A percentile compares a stretch with the other conserved stretches of the same genome.
Evolutionary conservation across 202 grass and related monocot genomes (phyloP).

Genomic region (Tripidium arundinaceum): DNA sequence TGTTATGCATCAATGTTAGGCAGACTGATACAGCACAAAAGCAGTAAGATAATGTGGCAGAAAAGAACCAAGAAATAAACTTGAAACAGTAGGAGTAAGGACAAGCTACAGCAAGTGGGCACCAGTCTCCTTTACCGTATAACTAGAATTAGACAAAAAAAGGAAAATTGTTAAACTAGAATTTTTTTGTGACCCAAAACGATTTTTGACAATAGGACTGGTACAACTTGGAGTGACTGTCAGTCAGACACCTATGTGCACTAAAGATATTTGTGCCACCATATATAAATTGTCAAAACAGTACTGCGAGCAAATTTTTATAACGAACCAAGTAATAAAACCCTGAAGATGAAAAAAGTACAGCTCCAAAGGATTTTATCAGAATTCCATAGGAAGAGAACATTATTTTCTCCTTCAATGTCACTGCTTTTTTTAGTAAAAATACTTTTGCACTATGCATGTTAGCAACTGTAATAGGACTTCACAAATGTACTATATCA

Average conservation of each 20-base stretch:
- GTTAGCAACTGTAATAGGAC: no score
- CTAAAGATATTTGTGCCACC: conserved; percentile 10
- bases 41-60: conserved; percentile 12
- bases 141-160: background rate
- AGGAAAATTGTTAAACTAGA: background rate
- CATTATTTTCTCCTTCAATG: background rate
- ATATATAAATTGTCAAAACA: background rate
- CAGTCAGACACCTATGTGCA: background rate
- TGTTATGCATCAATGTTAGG: conserved; percentile 22
- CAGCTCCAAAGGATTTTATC: no score
- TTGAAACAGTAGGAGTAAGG: background rate
- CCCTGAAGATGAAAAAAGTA: conserved; percentile 3
- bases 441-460: background rate
- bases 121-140: background rate
- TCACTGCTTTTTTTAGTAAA: background rate
- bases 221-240: conserved; percentile 6
- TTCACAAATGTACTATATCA: no score
- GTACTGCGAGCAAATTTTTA: background rate
- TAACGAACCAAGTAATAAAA: background rate
- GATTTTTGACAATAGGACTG: background rate
- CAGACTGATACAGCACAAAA: background rate
- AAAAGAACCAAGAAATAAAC: background rate
- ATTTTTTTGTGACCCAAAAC: background rate
- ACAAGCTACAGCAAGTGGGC: conserved; percentile 11
- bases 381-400: background rate